phyloP scores from a whole-genome alignment of 805 yeast genomes.

The Cyberlindnera japonica region DNA sequence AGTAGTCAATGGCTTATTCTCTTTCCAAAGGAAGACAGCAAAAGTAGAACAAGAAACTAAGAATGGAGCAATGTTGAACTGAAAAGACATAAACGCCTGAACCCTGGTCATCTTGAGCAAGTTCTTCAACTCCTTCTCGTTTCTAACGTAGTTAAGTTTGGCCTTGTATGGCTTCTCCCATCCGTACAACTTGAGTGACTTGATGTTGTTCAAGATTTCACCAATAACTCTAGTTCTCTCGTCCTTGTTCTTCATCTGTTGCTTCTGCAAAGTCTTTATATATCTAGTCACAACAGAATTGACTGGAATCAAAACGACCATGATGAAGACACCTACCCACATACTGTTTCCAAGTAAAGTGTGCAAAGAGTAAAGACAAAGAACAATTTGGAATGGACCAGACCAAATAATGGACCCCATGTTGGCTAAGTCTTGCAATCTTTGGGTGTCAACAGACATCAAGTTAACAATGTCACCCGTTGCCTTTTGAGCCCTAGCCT shows the following conservation, averaged over 20 bases:
- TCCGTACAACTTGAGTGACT: conserved; percentile 87
- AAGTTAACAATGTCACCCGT: conserved; percentile 93
- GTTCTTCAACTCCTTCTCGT: conserved; percentile 77
- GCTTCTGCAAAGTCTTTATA: conserved; percentile 71
- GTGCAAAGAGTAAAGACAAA: conserved; percentile 73
- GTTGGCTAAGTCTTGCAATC: conserved; percentile 79
- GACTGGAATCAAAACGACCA: conserved; percentile 74
- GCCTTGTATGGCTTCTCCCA: conserved; percentile 89
- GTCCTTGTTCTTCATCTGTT: conserved; percentile 88
- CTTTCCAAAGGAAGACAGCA: conserved; percentile 65
- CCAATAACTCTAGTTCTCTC: conserved; percentile 85
- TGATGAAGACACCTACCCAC: conserved; percentile 91
- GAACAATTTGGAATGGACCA: conserved; percentile 81
- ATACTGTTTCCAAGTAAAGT: conserved; percentile 78
- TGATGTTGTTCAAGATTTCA: conserved; percentile 87
- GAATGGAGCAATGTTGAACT: conserved; percentile 85
- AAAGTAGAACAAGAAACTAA: conserved; percentile 88
- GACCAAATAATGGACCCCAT: conserved; percentile 83
- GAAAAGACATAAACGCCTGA: conserved; percentile 65
- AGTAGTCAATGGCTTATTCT: conserved; percentile 67
- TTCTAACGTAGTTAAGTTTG: conserved; percentile 77
- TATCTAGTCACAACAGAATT: conserved; percentile 65
- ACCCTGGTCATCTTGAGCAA: conserved; percentile 70
- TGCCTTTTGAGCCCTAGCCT: conserved; percentile 63
- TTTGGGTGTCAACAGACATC: conserved; percentile 91